A percentile compares a stretch with the other conserved stretches of the same genome.
Evolutionary conservation across 2,329 filamentous ascomycete genomes (phyloP).

Genomic region (Colletotrichum zoysiae): DNA sequence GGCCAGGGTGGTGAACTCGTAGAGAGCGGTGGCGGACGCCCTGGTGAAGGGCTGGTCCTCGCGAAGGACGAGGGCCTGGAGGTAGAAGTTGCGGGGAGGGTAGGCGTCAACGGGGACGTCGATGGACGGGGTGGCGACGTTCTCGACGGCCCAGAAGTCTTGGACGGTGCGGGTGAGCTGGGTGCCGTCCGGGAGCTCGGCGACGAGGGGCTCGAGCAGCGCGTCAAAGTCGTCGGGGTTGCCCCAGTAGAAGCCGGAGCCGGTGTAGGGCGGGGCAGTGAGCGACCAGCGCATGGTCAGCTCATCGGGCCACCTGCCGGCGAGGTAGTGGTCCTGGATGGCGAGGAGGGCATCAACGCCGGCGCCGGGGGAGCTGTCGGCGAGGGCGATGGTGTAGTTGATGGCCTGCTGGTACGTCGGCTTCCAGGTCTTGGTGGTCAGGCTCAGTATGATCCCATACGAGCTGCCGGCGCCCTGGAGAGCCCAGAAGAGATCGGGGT

Average conservation of each 20-base stretch:
- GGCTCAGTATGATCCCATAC: conserved; percentile 38
- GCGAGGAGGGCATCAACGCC: conserved; percentile 38
- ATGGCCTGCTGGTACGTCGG: conserved; percentile 28
- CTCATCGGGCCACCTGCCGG: conserved; percentile 38
- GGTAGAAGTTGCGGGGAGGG: conserved; percentile 41
- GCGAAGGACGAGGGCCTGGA: conserved; percentile 40
- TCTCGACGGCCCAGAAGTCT: conserved; percentile 41
- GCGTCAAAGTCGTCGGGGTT: conserved; percentile 40
- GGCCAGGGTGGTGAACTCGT: conserved; percentile 31
- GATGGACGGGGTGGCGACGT: conserved; percentile 37
- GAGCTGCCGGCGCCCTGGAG: conserved; percentile 41
- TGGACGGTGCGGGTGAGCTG: conserved; percentile 34
- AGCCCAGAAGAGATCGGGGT: conserved; percentile 43
- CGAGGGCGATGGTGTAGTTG: conserved; percentile 40
- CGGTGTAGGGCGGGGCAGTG: conserved; percentile 32
- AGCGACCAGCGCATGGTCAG: conserved; percentile 40
- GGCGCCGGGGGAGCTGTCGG: conserved; percentile 19
- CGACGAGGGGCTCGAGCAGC: conserved; percentile 37
- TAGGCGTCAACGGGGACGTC: conserved; percentile 32
- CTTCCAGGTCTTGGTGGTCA: conserved; percentile 40
- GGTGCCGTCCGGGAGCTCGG: conserved; percentile 32
- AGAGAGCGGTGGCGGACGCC: conserved; percentile 31
- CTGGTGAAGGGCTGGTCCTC: conserved; percentile 40
- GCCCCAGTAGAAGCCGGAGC: conserved; percentile 41
- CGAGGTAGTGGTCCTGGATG: conserved; percentile 38